Evolutionary conservation across 805 yeast genomes (phyloP), one percentile per base, ranked within the genome.

Genomic region (Wickerhamomyces sydowiorum): DNA sequence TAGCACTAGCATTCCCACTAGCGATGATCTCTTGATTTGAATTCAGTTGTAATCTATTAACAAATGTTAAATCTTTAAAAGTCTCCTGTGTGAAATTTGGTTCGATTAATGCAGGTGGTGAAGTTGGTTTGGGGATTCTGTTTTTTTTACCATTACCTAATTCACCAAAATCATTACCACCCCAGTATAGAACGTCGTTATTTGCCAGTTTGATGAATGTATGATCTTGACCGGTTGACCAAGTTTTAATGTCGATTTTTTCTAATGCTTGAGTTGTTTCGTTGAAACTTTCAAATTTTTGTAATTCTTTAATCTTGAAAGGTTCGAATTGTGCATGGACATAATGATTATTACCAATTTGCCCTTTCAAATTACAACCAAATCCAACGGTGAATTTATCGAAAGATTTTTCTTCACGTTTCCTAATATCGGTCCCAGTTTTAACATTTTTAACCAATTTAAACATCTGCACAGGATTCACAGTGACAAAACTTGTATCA

Each of bases 291-390:
- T 62, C 63, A 38, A 80, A 63, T 13, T 68, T 63, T 21, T 60
- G 40, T 35, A 65, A 41, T 33, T 60, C 50, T 44, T 59, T 61
- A 45, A 90, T 58, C 34, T 75, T 74, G 17, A 74, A 65, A 7
- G 96, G 96, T 37, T 72, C 72, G 17, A 76, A 66, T 55, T 81
- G 85, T 15, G 86, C 81, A 60, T 89, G 96, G 28, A 82, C 65
- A 59, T 72, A 89, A 42, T 81, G 72, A 14, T 87, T 88, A 36
- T 76, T 75, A 20, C 97, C 99, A 42, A 89, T 68, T 62, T 88
- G 95, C 15, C 98, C 99, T 53, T 76, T 73, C 40, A 83, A 59
- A 5, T 97, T 96, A 54, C 80, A 80, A 18, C 99, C 99, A 67
- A 89, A 82, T 3, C 87, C 71, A 49, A 83, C 69, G 37, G 66